Conservation (phyloP, 2,329 filamentous ascomycete species). For the Thermothelomyces thermophilus region DNA sequence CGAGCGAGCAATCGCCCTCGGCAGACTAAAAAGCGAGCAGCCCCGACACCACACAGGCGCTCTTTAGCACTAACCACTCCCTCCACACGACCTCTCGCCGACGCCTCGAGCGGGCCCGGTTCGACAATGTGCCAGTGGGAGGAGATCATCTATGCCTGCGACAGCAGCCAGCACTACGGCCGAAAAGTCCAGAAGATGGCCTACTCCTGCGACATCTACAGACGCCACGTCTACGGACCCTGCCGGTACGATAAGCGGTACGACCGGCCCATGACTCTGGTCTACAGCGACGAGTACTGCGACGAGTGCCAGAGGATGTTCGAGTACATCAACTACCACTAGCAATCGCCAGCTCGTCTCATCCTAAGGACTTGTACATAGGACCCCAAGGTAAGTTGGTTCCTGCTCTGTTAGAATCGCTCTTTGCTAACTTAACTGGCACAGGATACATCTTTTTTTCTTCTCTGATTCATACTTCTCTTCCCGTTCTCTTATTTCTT, state of each 20-base stretch:
- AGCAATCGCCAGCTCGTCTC: neutral
- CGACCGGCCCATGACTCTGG: neutral
- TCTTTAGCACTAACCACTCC: too few species aligned
- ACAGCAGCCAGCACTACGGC: neutral
- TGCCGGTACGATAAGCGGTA: conserved; percentile 1
- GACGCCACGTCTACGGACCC: conserved; percentile 5
- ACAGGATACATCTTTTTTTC: too few species aligned
- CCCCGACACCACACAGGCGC: too few species aligned
- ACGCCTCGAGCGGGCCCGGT: too few species aligned
- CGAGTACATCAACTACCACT: conserved; percentile 3
- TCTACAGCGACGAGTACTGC: neutral
- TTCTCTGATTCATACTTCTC: too few species aligned
- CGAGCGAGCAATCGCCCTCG: too few species aligned
- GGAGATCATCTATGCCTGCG: conserved; percentile 2
- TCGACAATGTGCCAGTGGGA: conserved; percentile 16
- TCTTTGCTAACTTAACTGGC: too few species aligned
- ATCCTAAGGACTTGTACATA: neutral
- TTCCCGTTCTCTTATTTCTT: too few species aligned
- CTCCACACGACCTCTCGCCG: too few species aligned
- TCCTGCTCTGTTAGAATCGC: too few species aligned
- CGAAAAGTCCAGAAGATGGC: neutral
- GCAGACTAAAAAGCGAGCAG: too few species aligned
- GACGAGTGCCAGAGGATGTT: neutral
- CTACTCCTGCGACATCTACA: conserved; percentile 10
- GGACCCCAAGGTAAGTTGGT: too few species aligned